Evolutionary conservation across 768 basidiomycete species (phyloP), one percentile per base, ranked within the genome.

Genomic region (Pholiota microspora): DNA sequence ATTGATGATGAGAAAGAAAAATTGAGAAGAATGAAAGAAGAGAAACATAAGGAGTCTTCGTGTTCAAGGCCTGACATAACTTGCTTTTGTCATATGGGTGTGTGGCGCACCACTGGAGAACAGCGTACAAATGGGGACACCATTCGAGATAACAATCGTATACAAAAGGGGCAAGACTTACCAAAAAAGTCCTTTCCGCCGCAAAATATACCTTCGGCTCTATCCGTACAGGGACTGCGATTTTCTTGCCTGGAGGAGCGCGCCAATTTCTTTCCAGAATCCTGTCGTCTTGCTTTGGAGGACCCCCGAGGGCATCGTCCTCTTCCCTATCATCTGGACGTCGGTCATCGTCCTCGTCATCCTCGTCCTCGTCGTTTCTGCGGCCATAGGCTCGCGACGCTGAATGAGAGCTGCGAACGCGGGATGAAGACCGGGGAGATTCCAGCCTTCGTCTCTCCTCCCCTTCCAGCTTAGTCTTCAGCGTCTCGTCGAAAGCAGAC

Each of bases 161-260:
- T 38, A 35, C 34, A 29, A 55, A 52, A 60, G 40, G 45, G 32
- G 35, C 12, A 53, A 54, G 23, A 77, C 92, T 71, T 68, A 92
- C 94, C 72, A 95, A 69, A 79, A 94, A 96, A 12, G 95, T 98
- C 57, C 96, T 80, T 71, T 98, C 95, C 32, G 88, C 86, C 5
- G 97, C 97, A 68, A 98, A 99, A 67, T 95, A 96, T 3, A 97
- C 94, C 73, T 99, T 99, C 25, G 97, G 97, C 69, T 99, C 97
- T 45, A 99, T 83, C 51, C 97, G 83, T n/a, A 99, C 89, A 23
- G 96, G 94, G 2, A 98, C 84, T 0, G 94, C 84, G 54, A 99
- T 95, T 59, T 81, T 79, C 76, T 98, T 98, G 9, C 95, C 95
- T 36, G 78, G 72, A 0, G 92, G 89, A 1, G 95, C 96, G 23